Evolutionary conservation across 768 basidiomycete species (phyloP).

Genomic region (Termitomyces sp.): DNA sequence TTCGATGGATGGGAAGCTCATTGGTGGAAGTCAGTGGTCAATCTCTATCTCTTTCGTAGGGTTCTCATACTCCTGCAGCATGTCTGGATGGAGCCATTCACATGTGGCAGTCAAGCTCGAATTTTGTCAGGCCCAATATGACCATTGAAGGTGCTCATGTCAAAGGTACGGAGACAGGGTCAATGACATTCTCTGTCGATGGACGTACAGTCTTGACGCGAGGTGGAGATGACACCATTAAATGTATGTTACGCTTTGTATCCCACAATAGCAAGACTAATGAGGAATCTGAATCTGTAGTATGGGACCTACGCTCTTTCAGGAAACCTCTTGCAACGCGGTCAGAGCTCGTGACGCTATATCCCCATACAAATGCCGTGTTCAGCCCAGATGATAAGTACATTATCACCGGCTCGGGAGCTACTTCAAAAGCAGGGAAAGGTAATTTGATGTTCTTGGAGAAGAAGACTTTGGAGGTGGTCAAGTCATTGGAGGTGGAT

Average conservation of each 20-base stretch:
- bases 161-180: constrained; percentile 84
- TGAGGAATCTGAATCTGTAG: constrained; percentile 31
- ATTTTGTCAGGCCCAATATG: constrained; percentile 89
- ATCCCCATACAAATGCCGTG: constrained; percentile 89
- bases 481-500: constrained; percentile 62
- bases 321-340: constrained; percentile 81
- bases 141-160: constrained; percentile 82
- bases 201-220: constrained; percentile 80
- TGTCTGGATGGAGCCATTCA: constrained; percentile 91
- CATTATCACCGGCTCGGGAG: constrained; percentile 79
- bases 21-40: constrained; percentile 69
- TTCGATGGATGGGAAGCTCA: constrained; percentile 83
- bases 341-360: constrained; percentile 64
- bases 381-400: constrained; percentile 95
- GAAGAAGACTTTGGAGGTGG: constrained; percentile 64
- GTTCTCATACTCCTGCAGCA: constrained; percentile 40
- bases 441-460: constrained; percentile 73
- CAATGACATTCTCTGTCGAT: constrained; percentile 85
- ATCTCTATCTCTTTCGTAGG: neutral
- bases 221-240: constrained; percentile 94
- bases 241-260: constrained; percentile 54
- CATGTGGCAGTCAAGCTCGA: constrained; percentile 88
- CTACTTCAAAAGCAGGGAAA: constrained; percentile 57
- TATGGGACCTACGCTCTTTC: constrained; percentile 92
- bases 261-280: neutral